Base-by-base conservation (phyloP, 176 grass and related monocot species). In the Puccinellia tenuiflora region DNA sequence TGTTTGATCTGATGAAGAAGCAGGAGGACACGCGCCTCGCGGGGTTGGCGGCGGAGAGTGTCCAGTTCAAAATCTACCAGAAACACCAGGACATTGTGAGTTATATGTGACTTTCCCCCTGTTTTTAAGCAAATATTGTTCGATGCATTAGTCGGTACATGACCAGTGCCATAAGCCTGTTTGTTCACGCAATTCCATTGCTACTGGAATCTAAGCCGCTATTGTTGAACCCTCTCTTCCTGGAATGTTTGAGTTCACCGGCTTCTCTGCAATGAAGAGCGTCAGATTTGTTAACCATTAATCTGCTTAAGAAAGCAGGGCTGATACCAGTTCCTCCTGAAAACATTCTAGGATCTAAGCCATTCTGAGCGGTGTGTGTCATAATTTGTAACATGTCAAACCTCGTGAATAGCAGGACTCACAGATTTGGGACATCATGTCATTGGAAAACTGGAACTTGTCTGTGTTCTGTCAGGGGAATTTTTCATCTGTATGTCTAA, bases 1-100 rank as follows among this genome's bases (percentile, higher is more conserved):
- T 96, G 70, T 94, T 96, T 89, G 85, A 87, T 0, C 54, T 96
- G 69, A 99, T 96, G 96, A 83, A 79, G 80, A 87, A 87, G 85
- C 93, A 99, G 86, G 96, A 99, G 81, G 87, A 90, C 25, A 76
- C 87, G 59, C 91, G 96, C 15, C 83, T 92, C 11, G 75, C 51
- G 40, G 93, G 93, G 29, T 6, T 90, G 65, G 91, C 76, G 22
- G 62, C 81, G 38, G 93, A 99, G 57, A 83, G 85, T 81, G 84
- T 88, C 37, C 91, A 86, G 24, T 73, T 62, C 81, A 55, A 38
- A 14, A 81, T 90, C 79, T 51, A 89, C 50, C 78, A 88, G 75
- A 50, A 62, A 37, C 35, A 90, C 66, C 37, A 14, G 75, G 91
- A 84, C 48, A 92, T 96, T 9, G 96, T 99, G 64, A 92, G 89